Evolutionary conservation across 2,329 filamentous ascomycete species (phyloP).

Genomic region (Aspergillus quadrilineatus): DNA sequence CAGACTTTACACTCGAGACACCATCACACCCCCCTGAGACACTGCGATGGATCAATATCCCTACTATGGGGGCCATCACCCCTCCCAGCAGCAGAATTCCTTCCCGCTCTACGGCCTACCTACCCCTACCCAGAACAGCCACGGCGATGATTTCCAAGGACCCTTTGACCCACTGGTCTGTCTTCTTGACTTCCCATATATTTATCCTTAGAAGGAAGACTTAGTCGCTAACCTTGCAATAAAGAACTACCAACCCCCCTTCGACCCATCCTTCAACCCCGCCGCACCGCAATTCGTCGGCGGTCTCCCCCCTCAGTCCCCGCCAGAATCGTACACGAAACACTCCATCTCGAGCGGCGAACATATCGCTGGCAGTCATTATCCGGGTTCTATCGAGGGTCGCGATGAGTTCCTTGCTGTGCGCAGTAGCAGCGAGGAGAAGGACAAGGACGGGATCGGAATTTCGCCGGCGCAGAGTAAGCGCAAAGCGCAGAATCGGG

Average conservation of each 20-base stretch:
- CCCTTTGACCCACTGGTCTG: conserved; percentile 35
- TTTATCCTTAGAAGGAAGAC: conserved; percentile 10
- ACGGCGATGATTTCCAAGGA: conserved; percentile 48
- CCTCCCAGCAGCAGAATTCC: conserved; percentile 7
- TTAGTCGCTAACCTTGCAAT: conserved; percentile 1
- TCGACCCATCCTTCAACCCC: conserved; percentile 39
- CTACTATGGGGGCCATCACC: conserved; percentile 10
- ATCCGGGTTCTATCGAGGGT: conserved; percentile 31
- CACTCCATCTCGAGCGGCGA: conserved; percentile 34
- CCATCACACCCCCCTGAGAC: not conserved
- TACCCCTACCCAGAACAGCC: conserved; percentile 35
- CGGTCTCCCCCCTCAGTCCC: conserved; percentile 35
- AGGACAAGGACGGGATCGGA: conserved; percentile 51
- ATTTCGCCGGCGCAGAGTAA: conserved; percentile 57
- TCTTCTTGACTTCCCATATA: not conserved
- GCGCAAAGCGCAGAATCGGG: conserved; percentile 70
- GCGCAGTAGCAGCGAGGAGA: conserved; percentile 55
- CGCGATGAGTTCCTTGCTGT: conserved; percentile 25
- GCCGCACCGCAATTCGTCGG: conserved; percentile 13
- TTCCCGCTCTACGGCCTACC: conserved; percentile 15
- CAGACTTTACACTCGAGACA: not conserved
- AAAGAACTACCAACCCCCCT: conserved; percentile 36
- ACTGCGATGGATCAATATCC: conserved; percentile 16
- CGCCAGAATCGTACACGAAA: conserved; percentile 37
- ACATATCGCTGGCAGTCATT: conserved; percentile 19